Percentiles rank a stretch among this genome's conserved stretches.
Conservation (phyloP, 2,329 filamentous ascomycete genomes). For the Nemania sp. region DNA sequence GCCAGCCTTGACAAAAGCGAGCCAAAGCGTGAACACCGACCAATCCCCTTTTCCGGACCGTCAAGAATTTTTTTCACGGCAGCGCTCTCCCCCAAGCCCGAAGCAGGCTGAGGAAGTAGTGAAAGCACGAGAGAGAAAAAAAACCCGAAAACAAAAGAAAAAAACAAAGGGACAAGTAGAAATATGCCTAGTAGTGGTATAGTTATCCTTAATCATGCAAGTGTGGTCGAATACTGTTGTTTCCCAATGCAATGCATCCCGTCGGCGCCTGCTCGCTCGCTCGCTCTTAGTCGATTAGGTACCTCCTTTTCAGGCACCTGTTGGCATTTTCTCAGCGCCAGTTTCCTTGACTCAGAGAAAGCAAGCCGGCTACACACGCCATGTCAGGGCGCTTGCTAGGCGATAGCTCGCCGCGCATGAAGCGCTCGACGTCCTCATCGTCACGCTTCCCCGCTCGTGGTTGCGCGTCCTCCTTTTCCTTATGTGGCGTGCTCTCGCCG, state of each 20-base stretch:
- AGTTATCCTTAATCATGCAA: too few species aligned
- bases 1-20: background rate
- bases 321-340: constrained; percentile 63
- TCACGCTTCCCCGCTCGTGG: constrained; percentile 15
- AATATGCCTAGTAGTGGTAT: too few species aligned
- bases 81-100: background rate
- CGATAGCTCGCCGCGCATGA: constrained; percentile 70
- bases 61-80: too few species aligned
- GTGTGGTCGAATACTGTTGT: too few species aligned
- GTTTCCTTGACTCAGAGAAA: constrained; percentile 89
- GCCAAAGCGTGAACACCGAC: background rate
- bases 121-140: too few species aligned
- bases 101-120: background rate
- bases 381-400: constrained; percentile 79
- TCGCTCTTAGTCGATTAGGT: background rate
- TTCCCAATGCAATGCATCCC: too few species aligned
- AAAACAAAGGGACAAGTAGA: too few species aligned
- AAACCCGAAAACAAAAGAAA: background rate
- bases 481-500: constrained; percentile 35
- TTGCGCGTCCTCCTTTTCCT: background rate
- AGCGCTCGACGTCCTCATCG: constrained; percentile 70
- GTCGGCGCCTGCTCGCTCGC: too few species aligned
- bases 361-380: constrained; percentile 85
- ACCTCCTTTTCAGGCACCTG: background rate
- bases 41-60: too few species aligned